Base-by-base conservation (phyloP, 441 rosid genomes). In the Biscutella laevigata region DNA sequence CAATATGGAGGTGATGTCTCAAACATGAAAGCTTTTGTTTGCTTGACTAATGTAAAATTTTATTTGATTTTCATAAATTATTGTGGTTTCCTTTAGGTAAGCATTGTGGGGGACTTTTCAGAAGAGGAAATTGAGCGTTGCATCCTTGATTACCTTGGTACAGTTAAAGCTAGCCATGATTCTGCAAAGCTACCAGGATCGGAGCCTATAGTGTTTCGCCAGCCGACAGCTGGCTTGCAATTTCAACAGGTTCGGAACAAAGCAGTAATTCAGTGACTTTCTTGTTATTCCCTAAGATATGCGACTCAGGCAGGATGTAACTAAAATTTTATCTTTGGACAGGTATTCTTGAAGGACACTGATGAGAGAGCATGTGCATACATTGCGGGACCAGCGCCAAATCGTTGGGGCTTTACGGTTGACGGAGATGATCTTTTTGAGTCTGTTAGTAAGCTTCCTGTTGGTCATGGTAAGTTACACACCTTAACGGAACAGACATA, bases 351-450 rank as follows among this genome's bases (percentile, higher is more conserved):
- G 82, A 87, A 89, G 75, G 99, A 94, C 65, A 94, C 97, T 1
- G 99, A 94, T 67, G 99, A 94, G 72, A 85, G 99, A 77, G 99
- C 99, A 32, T 89, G 99, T 66, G 99, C 97, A 34, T 94, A 94
- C 71, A 84, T 94, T 68, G 96, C 97, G 4, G 99, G 99, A 62
- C 97, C 99, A 58, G 99, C 97, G 12, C 97, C 99, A 32, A 94
- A 87, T 48, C 94, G 97, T 16, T 94, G 99, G 99, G 97, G 99
- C 53, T 75, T 84, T 58, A 80, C 94, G 15, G 88, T 76, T 55
- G 95, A 89, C 43, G 95, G 95, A 14, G 64, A 70, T 71, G 96
- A 94, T 62, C 81, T 94, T n/a, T 83, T 86, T 42, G 65, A 80
- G 74, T 81, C 94, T 14, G 62, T 76, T 35, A 68, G 47, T 73